A percentile compares a stretch with the other conserved stretches of the same genome.
Evolutionary conservation across 805 yeast species (phyloP).

Genomic region (Candida khao-thaluensis): DNA sequence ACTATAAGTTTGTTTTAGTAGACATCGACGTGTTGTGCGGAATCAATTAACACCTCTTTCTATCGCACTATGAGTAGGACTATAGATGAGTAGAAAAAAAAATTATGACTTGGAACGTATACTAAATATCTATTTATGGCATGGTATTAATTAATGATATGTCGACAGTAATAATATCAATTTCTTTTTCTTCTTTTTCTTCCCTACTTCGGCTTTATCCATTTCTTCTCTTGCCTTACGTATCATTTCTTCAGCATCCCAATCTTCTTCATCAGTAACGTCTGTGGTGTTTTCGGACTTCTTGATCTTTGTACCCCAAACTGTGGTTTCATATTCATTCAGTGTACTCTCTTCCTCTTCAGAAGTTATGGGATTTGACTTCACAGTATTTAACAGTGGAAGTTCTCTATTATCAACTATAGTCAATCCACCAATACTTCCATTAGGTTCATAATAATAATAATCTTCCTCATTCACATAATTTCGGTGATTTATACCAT

Average conservation of each 20-base stretch:
- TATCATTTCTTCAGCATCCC: slow-evolving; percentile 53
- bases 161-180: slow-evolving; percentile 26
- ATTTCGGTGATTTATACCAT: slow-evolving; percentile 10
- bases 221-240: slow-evolving; percentile 51
- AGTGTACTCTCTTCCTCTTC: slow-evolving; percentile 8
- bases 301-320: slow-evolving; percentile 74
- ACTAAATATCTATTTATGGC: not conserved
- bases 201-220: slow-evolving; percentile 29
- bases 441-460: slow-evolving; percentile 18
- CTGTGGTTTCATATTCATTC: slow-evolving; percentile 45
- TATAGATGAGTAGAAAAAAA: too few relatives aligned
- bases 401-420: slow-evolving; percentile 39
- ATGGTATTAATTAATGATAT: not conserved
- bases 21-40: slow-evolving; percentile 5
- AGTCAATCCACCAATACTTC: slow-evolving; percentile 32
- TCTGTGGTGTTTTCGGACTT: slow-evolving; percentile 31
- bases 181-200: slow-evolving; percentile 50
- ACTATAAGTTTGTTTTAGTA: slow-evolving; percentile 26
- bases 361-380: slow-evolving; percentile 7
- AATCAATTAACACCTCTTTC: too few relatives aligned
- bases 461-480: slow-evolving; percentile 27
- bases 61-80: too few relatives aligned
- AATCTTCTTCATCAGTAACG: slow-evolving; percentile 35
- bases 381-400: slow-evolving; percentile 26
- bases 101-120: not conserved